Evolutionary conservation across 2,329 filamentous ascomycete genomes (phyloP).

Genomic region (Tolypocladium album): DNA sequence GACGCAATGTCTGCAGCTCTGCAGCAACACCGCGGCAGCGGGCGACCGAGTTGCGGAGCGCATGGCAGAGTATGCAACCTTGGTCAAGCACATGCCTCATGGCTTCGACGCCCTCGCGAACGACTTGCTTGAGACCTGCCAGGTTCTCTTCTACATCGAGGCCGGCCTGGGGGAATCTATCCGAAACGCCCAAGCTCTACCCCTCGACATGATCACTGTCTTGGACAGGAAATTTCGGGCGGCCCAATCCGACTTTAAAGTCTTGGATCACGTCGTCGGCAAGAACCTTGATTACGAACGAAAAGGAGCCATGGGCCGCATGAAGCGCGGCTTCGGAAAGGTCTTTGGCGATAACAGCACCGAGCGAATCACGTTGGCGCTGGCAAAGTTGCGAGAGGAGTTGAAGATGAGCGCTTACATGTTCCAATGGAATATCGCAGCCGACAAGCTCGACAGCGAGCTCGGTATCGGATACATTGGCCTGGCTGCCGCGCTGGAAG

Average conservation of each 20-base stretch:
- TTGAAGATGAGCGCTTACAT: slow-evolving; percentile 53
- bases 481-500: slow-evolving; percentile 51
- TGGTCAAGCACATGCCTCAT: slow-evolving; percentile 40
- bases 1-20: slow-evolving; percentile 29
- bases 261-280: slow-evolving; percentile 51
- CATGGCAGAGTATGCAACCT: slow-evolving; percentile 53
- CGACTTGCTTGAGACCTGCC: slow-evolving; percentile 57
- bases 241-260: slow-evolving; percentile 49
- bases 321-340: slow-evolving; percentile 51
- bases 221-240: slow-evolving; percentile 53
- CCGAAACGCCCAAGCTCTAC: slow-evolving; percentile 40
- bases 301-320: slow-evolving; percentile 46
- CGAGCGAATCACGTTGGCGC: slow-evolving; percentile 44
- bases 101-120: slow-evolving; percentile 50
- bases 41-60: slow-evolving; percentile 55
- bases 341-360: slow-evolving; percentile 53
- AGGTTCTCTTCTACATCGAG: slow-evolving; percentile 58
- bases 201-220: slow-evolving; percentile 50
- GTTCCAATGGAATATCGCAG: slow-evolving; percentile 55
- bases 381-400: slow-evolving; percentile 48
- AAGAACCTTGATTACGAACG: slow-evolving; percentile 53
- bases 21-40: slow-evolving; percentile 45
- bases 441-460: slow-evolving; percentile 45
- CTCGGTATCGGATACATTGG: slow-evolving; percentile 58
- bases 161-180: slow-evolving; percentile 48